phyloP scores from a whole-genome alignment of 352 stramenopile species.

The Globisporangium spinosum region DNA sequence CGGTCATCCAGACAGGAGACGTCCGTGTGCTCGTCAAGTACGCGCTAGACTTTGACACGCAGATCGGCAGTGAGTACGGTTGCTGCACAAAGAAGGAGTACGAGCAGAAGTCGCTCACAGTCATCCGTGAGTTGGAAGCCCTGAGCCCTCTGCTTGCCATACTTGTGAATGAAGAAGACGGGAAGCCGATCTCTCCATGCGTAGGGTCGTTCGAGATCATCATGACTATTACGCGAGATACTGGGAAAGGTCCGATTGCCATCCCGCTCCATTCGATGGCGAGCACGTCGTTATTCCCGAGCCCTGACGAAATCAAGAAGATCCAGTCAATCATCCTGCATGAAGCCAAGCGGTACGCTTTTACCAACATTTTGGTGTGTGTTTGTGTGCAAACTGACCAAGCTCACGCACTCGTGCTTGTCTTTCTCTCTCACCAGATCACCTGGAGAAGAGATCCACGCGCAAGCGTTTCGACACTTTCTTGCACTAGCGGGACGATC shows the following conservation, averaged over 20 bases:
- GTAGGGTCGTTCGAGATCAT: constrained; percentile 55
- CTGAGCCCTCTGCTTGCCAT: constrained; percentile 51
- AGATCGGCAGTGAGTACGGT: constrained; percentile 36
- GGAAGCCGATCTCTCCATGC: constrained; percentile 14
- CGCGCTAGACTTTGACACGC: constrained; percentile 32
- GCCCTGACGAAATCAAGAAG: constrained; percentile 40
- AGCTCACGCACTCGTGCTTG: background rate
- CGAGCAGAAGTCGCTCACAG: constrained; percentile 32
- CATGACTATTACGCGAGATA: constrained; percentile 36
- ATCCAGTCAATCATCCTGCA: constrained; percentile 52
- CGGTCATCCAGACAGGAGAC: constrained; percentile 46
- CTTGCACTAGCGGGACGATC: constrained; percentile 41
- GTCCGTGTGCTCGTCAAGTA: constrained; percentile 42
- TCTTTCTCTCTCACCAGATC: constrained; percentile 17
- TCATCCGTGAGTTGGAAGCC: constrained; percentile 42
- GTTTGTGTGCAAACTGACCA: no score
- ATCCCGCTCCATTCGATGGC: constrained; percentile 61
- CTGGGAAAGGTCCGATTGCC: constrained; percentile 17
- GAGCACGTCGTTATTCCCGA: constrained; percentile 42
- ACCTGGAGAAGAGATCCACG: constrained; percentile 50
- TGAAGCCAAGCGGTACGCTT: constrained; percentile 49
- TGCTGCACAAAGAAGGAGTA: constrained; percentile 54
- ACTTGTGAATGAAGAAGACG: constrained; percentile 30
- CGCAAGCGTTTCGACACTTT: constrained; percentile 58
- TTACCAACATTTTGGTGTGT: background rate